Base-by-base conservation (phyloP, 208 protist genomes). In the Naegleria fowleri region DNA sequence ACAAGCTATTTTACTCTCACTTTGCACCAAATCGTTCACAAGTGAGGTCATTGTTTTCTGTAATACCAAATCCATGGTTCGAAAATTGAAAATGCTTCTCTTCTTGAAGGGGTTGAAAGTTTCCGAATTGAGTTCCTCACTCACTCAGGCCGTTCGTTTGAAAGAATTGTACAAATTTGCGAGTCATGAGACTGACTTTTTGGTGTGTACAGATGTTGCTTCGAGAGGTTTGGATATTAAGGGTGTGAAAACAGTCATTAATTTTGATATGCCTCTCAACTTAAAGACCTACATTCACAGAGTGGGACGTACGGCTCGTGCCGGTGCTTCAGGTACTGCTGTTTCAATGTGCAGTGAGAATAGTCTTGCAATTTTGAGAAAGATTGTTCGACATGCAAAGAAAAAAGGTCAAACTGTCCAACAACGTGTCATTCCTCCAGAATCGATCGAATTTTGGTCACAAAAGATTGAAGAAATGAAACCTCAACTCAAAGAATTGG, bases 271-370 rank as follows among this genome's bases (percentile, higher is more conserved):
- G 48, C 94, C 94, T 79, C 5, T 36, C 11, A 88, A 58, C n/a
- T 43, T 90, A 29, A 90, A 93, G 15, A 88, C 88, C 9, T 96
- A 96, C 43, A 86, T 96, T 58, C 95, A 96, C 90, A 43, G 95
- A 36, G 94, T 96, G 11, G 95, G 95, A 19, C 41, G 95, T 58
- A 95, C 93, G 59, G 95, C 95, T 22, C 55, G 95, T 84, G 91
- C 88, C 41, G 94, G 93, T 19, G 39, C 55, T 43, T 41, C 25
- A 75, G 89, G 89, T 75, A 25, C 39, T 83, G 25, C 55, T 59
- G 51, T 76, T n/a, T 75, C 48, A 0, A 22, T 91, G 19, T 43
- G 7, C 25, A n/a, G 48, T 55, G 89, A 91, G 79, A n/a, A 36
- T 36, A 43, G 59, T 41, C 6, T 41, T 38, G 15, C 33, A 41